Percentiles rank a stretch among this genome's conserved stretches.
phyloP scores from a whole-genome alignment of 371 early-diverging fungal genomes.

The Mortierella sp. region DNA sequence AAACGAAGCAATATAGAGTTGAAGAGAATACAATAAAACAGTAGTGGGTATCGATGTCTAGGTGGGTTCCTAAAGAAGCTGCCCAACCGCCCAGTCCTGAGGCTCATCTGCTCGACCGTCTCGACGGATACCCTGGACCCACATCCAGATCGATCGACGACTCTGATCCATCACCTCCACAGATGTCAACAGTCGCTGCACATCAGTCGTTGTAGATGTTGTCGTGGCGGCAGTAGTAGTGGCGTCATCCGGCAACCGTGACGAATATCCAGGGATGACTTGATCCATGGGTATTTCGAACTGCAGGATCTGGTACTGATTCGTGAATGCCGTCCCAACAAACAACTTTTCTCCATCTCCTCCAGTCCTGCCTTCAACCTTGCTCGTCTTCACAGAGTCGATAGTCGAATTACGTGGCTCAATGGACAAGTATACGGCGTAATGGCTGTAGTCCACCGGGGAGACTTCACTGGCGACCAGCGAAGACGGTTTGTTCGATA shows the following conservation, averaged over 20 bases:
- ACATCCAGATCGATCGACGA: conserved; percentile 27
- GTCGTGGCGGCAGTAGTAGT: neutral
- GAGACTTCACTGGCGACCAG: neutral
- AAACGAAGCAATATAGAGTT: too few species aligned
- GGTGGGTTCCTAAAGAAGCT: conserved; percentile 12
- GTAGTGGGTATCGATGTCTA: neutral
- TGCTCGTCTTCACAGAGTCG: neutral
- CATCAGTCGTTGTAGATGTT: neutral
- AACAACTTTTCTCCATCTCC: conserved; percentile 5
- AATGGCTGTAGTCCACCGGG: conserved; percentile 42
- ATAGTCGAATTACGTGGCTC: neutral
- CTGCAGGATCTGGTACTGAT: conserved; percentile 28
- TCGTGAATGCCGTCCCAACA: conserved; percentile 46
- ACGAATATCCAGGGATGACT: neutral
- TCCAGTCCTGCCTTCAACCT: too few species aligned
- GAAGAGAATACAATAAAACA: too few species aligned
- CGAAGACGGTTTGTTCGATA: neutral
- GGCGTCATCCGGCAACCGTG: neutral
- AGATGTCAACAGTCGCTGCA: neutral
- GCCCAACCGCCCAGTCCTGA: conserved; percentile 23
- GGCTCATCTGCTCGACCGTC: conserved; percentile 38
- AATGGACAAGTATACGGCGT: conserved; percentile 31
- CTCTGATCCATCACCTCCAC: neutral
- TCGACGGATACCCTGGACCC: conserved; percentile 46
- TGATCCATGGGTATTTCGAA: conserved; percentile 26